Percentiles rank a stretch among this genome's conserved stretches.
Evolutionary conservation across 2,329 filamentous ascomycete genomes (phyloP).

Genomic region (Arachnomyces sp.): DNA sequence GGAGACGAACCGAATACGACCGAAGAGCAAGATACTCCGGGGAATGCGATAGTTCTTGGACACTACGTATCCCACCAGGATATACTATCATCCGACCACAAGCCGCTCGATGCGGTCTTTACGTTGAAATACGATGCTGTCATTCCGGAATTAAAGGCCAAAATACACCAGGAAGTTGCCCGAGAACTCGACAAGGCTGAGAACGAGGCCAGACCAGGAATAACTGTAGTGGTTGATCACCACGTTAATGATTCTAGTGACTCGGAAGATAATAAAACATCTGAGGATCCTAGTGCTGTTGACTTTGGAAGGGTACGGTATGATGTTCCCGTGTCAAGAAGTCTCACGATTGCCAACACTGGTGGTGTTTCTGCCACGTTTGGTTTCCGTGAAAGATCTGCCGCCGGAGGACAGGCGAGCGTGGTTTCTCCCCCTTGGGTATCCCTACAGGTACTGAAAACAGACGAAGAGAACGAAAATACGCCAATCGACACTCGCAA

Average conservation of each 20-base stretch:
- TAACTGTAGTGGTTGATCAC: conserved; percentile 73
- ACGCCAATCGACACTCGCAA: conserved; percentile 20
- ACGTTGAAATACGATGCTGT: conserved; percentile 78
- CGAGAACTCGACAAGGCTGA: conserved; percentile 82
- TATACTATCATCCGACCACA: conserved; percentile 89
- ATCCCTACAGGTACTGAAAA: conserved; percentile 53
- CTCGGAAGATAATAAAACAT: conserved; percentile 30
- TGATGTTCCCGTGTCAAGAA: conserved; percentile 55
- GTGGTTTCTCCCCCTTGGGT: conserved; percentile 58
- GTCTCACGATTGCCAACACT: conserved; percentile 84
- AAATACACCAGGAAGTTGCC: conserved; percentile 77
- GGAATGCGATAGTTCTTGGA: conserved; percentile 39
- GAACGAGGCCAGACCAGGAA: conserved; percentile 75
- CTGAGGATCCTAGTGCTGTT: conserved; percentile 47
- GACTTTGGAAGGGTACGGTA: conserved; percentile 72
- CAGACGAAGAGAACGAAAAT: conserved; percentile 32
- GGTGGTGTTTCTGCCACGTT: conserved; percentile 72
- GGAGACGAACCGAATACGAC: conserved; percentile 29
- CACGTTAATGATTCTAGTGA: conserved; percentile 27
- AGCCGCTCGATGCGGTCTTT: conserved; percentile 78
- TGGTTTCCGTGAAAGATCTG: conserved; percentile 62
- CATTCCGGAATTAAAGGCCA: conserved; percentile 73
- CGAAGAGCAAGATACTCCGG: conserved; percentile 33
- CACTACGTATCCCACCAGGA: conserved; percentile 83
- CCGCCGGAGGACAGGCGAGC: conserved; percentile 36